A percentile compares a stretch with the other conserved stretches of the same genome.
phyloP scores from a whole-genome alignment of 179 eudicot genomes.

The Heliamphora pulchella region DNA sequence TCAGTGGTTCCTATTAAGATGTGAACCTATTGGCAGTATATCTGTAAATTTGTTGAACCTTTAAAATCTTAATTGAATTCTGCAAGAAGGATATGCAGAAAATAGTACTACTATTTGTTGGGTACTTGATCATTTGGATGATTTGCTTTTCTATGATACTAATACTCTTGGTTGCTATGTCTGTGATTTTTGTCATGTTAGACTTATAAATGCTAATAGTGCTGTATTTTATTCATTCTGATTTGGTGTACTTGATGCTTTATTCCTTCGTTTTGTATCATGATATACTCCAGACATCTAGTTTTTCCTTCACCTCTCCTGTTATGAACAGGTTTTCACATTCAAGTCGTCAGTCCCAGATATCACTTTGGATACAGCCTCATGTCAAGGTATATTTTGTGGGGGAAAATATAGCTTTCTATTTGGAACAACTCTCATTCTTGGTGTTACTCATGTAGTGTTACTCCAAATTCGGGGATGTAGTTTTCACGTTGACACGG shows the following conservation, averaged over 20 bases:
- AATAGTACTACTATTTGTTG: background rate
- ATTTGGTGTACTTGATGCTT: background rate
- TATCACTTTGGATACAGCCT: constrained; percentile 95
- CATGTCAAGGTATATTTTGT: constrained; percentile 65
- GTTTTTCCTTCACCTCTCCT: constrained; percentile 9
- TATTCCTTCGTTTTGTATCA: too few relatives aligned
- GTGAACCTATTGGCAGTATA: background rate
- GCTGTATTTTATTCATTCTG: background rate
- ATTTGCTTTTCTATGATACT: background rate
- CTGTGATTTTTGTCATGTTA: background rate
- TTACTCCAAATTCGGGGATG: constrained; percentile 83
- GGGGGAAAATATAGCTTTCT: background rate
- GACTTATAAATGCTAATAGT: background rate
- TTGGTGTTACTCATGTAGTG: constrained; percentile 45
- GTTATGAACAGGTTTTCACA: constrained; percentile 55
- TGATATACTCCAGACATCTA: too few relatives aligned
- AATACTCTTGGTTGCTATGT: background rate
- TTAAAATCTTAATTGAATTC: background rate
- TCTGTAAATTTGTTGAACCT: background rate
- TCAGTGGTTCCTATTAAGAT: background rate
- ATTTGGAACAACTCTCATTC: background rate
- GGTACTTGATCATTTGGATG: background rate
- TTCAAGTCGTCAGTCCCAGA: constrained; percentile 71
- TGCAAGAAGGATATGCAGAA: background rate
- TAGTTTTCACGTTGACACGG: constrained; percentile 78